These are phyloP conservation scores for Bimuria novae-zelandiae DNA, from an alignment of 2,329 filamentous ascomycete genomes.

Conservation along the genomic window DNA sequence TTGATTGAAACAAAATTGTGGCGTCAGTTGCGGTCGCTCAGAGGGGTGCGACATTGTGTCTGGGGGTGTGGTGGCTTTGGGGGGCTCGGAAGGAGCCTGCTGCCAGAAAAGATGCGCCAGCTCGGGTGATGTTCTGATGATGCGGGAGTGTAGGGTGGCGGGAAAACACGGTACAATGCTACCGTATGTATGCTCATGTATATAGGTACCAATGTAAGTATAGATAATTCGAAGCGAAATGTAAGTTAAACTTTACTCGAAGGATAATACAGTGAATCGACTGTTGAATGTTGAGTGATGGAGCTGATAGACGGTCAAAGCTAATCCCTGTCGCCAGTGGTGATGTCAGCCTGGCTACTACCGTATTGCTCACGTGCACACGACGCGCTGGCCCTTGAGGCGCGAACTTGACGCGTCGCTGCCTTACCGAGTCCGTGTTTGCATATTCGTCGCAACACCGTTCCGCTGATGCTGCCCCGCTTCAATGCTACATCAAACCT, in stretches of 20 bases:
- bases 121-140: conserved; percentile 8
- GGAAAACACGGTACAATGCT: neutral
- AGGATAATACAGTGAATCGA: neutral
- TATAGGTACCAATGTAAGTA: too few species aligned
- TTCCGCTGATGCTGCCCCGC: conserved; percentile 36
- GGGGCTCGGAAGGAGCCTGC: conserved; percentile 20
- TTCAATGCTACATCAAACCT: conserved; percentile 31
- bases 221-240: too few species aligned
- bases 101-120: conserved; percentile 43
- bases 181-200: neutral
- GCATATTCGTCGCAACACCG: conserved; percentile 11
- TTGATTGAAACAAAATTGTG: conserved; percentile 58
- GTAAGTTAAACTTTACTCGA: neutral
- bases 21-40: conserved; percentile 48
- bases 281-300: neutral
- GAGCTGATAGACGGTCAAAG: neutral
- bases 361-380: conserved; percentile 16
- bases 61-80: conserved; percentile 12
- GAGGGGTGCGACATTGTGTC: conserved; percentile 49
- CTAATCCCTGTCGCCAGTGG: conserved; percentile 21
- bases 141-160: neutral
- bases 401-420: conserved; percentile 35
- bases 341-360: conserved; percentile 47
- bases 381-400: conserved; percentile 29
- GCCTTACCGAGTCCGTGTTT: conserved; percentile 17